Base-by-base conservation (phyloP, 2,329 filamentous ascomycete genomes). In the Aspergillus luchuensis region DNA sequence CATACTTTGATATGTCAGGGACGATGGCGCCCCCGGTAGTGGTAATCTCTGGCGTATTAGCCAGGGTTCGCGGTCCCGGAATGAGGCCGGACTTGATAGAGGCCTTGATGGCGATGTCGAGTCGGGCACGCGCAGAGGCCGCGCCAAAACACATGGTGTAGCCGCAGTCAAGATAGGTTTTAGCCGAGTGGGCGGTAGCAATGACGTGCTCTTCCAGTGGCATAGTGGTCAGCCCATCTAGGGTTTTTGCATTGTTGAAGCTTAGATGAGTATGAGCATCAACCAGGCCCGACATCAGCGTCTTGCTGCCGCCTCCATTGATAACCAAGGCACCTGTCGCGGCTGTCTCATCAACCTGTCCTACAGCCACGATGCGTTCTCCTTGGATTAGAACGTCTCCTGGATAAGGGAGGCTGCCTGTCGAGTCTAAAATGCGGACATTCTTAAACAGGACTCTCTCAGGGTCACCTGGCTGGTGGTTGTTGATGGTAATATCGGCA, bases 301-400 rank as follows among this genome's bases (percentile, higher is more conserved):
- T 56, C 11, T 56, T 47, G 10, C 13, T 30, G 53, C 53, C 53
- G 3, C 23, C 39, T n/a, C 53, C 53, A 13, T 56, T 28, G 11
- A 56, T 56, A 13, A 45, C 6, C 10, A 56, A 33, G 17, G 41
- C 25, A 3, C 39, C 53, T 15, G 15, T 13, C 11, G 39, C 8
- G n/a, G 25, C 28, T 25, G 39, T 11, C 23, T n/a, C 25, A 19
- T 56, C 53, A 15, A 56, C 53, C 8, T 56, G 39, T 2, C 53
- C 53, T 6, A 56, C 53, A 8, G 53, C 56, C 6, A 62, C 64
- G 52, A 78, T 72, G n/a, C 69, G 69, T 60, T 77, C 68, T 19
- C 77, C 75, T 69, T 76, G 63, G 28, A 80, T 75, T 21, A 74
- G 69, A 0, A 80, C 76, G 66, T 79, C 76, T 4, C 78, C 78